Evolutionary conservation across 2,329 filamentous ascomycete species (phyloP), one percentile per base, ranked within the genome.

Genomic region (Colletotrichum tropicicola): DNA sequence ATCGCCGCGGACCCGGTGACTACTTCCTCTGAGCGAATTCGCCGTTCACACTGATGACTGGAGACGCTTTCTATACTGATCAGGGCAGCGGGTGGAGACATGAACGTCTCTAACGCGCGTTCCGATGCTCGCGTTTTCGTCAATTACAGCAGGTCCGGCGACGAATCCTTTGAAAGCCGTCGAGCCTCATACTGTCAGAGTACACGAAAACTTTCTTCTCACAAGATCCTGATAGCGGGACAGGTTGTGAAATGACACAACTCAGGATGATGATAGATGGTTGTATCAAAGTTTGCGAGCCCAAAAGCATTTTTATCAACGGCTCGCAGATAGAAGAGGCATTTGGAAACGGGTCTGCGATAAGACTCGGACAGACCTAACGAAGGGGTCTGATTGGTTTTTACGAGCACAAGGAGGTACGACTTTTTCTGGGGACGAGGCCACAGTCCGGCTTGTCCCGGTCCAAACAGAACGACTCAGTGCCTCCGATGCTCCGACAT

Each of bases 1-100:
- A 87, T 59, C 84, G 89, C 44, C 83, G 89, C 68, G 88, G 89
- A 27, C 87, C 89, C 15, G 87, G 87, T 56, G 90, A 92, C 74
- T 92, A 92, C 79, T 92, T 92, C 79, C 79, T 92, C 73, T 91
- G 60, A 48, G 56, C 56, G 62, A 63, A 68, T 12, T 54, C 58
- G 10, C n/a, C n/a, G n/a, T n/a, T n/a, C 17, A 25, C 19, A 45
- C 12, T 10, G 39, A 37, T 12, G 27, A 21, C 8, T n/a, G 35
- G 51, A 35, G 39, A 62, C 21, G 48, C 9, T 19, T 21, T 19
- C 21, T 10, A 19, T 9, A 12, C 25, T 17, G 48, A 25, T 23
- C 12, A 3, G n/a, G n/a, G n/a, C n/a, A n/a, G n/a, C n/a, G n/a
- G n/a, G n/a, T n/a, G n/a, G n/a, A n/a, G n/a, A n/a, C n/a, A n/a